Evolutionary conservation across 164 flowering plant genomes (phyloP).

Genomic region (Stephania cephalantha): DNA sequence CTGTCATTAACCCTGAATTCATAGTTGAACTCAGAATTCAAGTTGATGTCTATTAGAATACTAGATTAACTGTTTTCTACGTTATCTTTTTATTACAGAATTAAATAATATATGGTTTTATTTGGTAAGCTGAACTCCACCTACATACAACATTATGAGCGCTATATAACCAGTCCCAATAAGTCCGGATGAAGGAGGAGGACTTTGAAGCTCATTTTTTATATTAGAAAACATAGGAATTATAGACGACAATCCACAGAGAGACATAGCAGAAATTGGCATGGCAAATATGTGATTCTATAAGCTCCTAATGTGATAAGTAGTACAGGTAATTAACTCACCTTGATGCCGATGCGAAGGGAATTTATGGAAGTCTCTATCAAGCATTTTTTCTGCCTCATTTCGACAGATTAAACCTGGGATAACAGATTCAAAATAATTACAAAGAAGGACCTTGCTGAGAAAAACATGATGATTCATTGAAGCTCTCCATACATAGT

Average conservation of each 20-base stretch:
- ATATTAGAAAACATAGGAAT: background rate
- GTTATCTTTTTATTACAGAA: no score
- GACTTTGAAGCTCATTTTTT: no score
- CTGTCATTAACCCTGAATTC: no score
- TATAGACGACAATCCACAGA: background rate
- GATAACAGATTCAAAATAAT: slow-evolving; percentile 16
- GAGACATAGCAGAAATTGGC: background rate
- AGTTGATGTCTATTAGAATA: no score
- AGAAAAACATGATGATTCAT: background rate
- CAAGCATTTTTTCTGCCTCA: slow-evolving; percentile 95
- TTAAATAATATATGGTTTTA: no score
- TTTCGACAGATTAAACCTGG: slow-evolving; percentile 95
- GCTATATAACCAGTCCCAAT: no score
- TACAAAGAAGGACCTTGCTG: background rate
- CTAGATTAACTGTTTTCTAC: no score
- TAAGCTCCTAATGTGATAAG: slow-evolving; percentile 1
- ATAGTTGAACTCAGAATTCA: no score
- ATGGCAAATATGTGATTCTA: background rate
- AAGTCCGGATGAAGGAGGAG: no score
- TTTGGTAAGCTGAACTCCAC: no score
- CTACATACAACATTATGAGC: no score
- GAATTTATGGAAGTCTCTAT: slow-evolving; percentile 97
- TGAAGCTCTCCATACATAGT: background rate
- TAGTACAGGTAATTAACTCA: slow-evolving; percentile 12
- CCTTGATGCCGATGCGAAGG: slow-evolving; percentile 94